These are phyloP conservation scores for Penicillium hesseltinei DNA, from an alignment of 2,329 filamentous ascomycete species.

Conservation along the genomic window DNA sequence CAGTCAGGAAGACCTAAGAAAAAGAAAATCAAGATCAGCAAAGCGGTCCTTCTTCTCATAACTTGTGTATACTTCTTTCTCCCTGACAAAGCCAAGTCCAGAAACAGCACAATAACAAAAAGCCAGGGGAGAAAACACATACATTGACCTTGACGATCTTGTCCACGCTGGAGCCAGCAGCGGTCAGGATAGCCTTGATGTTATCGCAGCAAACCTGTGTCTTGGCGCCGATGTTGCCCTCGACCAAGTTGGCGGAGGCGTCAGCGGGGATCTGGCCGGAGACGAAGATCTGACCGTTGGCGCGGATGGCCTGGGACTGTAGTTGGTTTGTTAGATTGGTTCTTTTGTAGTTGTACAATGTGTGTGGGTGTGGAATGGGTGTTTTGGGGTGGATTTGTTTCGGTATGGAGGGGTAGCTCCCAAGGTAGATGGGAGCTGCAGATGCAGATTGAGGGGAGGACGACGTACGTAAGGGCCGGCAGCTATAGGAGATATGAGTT, in stretches of 20 bases:
- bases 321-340: background rate
- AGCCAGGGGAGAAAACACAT: constrained; percentile 12
- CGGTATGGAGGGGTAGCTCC: constrained; percentile 1
- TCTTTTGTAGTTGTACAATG: background rate
- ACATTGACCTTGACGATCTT: constrained; percentile 84
- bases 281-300: constrained; percentile 66
- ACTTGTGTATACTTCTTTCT: background rate
- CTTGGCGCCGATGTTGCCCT: constrained; percentile 65
- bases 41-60: background rate
- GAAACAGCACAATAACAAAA: background rate
- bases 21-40: background rate
- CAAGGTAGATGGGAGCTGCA: background rate
- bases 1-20: constrained; percentile 72
- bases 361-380: background rate
- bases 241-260: constrained; percentile 57
- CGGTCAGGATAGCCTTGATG: constrained; percentile 77
- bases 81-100: background rate
- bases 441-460: background rate
- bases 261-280: constrained; percentile 76
- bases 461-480: constrained; percentile 46
- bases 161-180: constrained; percentile 72
- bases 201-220: constrained; percentile 74
- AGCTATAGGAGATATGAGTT: constrained; percentile 25
- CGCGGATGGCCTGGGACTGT: constrained; percentile 62
- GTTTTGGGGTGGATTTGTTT: background rate